Evolutionary conservation across 2,329 filamentous ascomycete species (phyloP), one percentile per base, ranked within the genome.

Genomic region (Stemphylium beticola): DNA sequence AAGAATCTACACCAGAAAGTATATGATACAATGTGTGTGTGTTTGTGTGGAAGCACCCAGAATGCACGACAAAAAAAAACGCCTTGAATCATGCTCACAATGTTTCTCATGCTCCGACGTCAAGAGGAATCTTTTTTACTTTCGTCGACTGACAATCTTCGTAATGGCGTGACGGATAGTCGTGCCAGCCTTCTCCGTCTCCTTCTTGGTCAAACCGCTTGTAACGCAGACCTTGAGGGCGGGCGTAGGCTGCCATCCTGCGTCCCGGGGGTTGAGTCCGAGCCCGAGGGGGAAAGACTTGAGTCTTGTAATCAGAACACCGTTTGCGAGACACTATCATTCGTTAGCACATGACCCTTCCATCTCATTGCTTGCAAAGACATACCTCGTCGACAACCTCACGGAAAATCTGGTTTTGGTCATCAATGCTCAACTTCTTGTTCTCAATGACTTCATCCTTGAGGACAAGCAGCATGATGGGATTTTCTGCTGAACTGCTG

Each of bases 361-460:
- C 6, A 4, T 8, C 15, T 6, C 20, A 36, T 4, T 15, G 41
- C 4, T 33, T 24, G 37, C 6, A 4, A 38, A n/a, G 18, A 75
- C 85, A 68, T 82, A 96, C 93, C 88, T 99, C 95, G 57, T 99
- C 96, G n/a, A 96, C 92, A 61, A 91, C 88, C 67, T 99, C 95
- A 69, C 96, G 88, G 54, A 99, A 77, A 15, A 98, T 76, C 53
- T 86, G 84, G 68, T 96, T 92, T 77, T 98, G 92, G 59, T 97
- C 93, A 31, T 88, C 84, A 9, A 85, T 74, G 12, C 81, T 85
- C 52, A 96, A 78, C 39, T 85, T 85, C 69, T 89, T 87, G 1
- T 86, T 83, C 45, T 85, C 82, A 36, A 97, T 81, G 33, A 96
- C 86, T 53, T 97, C 91, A 0, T 87, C 84, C 80, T 96, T 97